Evolutionary conservation across 495 filamentous ascomycete genomes (phyloP), one percentile per base, ranked within the genome.

Genomic region (Lentithecium fluviatile): DNA sequence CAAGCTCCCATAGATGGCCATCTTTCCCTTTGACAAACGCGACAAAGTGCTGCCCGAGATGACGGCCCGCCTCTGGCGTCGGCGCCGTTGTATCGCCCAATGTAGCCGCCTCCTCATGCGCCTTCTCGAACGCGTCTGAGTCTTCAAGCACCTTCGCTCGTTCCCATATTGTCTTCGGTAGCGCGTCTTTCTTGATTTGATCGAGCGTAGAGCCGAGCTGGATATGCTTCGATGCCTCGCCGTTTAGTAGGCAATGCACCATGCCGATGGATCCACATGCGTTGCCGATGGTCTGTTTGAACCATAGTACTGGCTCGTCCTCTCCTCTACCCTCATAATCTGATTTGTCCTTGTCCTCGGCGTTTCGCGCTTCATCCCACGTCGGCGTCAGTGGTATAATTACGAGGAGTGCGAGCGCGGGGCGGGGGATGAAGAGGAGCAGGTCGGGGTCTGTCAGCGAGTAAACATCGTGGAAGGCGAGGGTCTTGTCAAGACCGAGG

Each of bases 201-300:
- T 80, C 80, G 17, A 86, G 68, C 37, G 77, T 74, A 12, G 77
- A 79, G 8, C 73, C 79, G 0, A 75, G 70, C 6, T 64, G 38
- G 50, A 86, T 66, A 52, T 79, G 71, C 3, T 70, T 62, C 12
- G 72, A 69, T 0, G 82, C 74, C 25, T 60, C 51, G 75, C 75
- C 85, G 72, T 94, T 94, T 15, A 76, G 68, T 4, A 88, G 77
- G 54, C 85, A 83, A 75, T 95, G 91, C 21, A 96, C 74, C 2
- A 95, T 75, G 0, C 86, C 91, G 73, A 94, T 91, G 47, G 90
- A 80, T 1, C 91, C 92, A 74, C 92, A 97, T 2, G 90, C 87
- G 72, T 96, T 84, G 48, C 84, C 79, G 71, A 97, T 97, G 0
- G 90, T 96, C 66, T 97, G 91, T 68, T 88, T 87, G 77, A 90